Percentiles rank a stretch among this genome's conserved stretches.
Conservation (phyloP, 345 rosid genomes). For the Eucalyptus cloeziana region DNA sequence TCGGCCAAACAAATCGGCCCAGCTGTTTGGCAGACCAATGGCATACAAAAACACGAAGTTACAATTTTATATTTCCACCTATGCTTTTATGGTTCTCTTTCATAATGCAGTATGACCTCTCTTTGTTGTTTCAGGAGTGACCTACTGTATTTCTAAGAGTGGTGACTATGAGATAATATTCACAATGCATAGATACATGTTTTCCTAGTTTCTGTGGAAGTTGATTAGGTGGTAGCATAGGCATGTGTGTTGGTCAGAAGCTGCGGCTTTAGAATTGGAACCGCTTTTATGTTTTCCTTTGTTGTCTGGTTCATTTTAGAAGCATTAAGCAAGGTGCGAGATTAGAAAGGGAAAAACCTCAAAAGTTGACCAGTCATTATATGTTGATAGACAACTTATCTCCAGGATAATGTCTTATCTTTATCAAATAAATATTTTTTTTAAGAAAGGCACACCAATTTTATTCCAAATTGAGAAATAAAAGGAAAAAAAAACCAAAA, state of each 20-base stretch:
- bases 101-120: background rate
- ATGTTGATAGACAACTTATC: too few relatives aligned
- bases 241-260: background rate
- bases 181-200: background rate
- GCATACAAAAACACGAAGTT: background rate
- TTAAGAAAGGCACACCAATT: too few relatives aligned
- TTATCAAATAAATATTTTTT: too few relatives aligned
- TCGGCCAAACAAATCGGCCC: background rate
- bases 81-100: background rate
- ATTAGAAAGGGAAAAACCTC: background rate
- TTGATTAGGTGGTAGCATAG: background rate
- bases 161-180: background rate
- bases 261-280: background rate
- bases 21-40: background rate
- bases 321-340: background rate
- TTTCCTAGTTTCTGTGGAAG: background rate
- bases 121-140: background rate
- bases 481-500: too few relatives aligned
- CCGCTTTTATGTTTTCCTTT: background rate
- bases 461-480: too few relatives aligned
- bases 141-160: background rate
- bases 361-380: background rate
- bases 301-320: background rate
- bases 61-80: background rate
- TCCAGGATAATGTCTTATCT: too few relatives aligned